Evolutionary conservation across 2,329 filamentous ascomycete genomes (phyloP).

Genomic region (Aspergillus piperis): DNA sequence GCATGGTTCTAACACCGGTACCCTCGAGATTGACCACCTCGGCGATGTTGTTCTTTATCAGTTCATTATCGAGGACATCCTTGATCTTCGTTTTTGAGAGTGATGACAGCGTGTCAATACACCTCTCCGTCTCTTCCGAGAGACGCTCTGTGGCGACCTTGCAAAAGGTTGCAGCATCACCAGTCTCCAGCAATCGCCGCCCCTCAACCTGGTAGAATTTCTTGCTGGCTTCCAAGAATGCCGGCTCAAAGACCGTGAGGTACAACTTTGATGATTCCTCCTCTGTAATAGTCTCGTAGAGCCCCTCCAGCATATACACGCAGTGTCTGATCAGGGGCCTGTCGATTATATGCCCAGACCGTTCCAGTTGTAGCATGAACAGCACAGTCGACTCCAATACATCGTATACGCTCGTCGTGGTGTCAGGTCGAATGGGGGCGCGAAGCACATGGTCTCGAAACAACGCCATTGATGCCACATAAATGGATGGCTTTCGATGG

Average conservation of each 20-base stretch:
- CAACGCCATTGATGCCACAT: conserved; percentile 78
- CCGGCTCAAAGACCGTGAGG: conserved; percentile 75
- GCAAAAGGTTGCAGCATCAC: conserved; percentile 80
- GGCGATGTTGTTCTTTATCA: conserved; percentile 74
- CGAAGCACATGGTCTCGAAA: conserved; percentile 85
- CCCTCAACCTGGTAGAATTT: conserved; percentile 77
- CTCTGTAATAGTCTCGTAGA: conserved; percentile 81
- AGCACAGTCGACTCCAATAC: conserved; percentile 80
- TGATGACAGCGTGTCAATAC: conserved; percentile 75
- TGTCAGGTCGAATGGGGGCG: conserved; percentile 52
- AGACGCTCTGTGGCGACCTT: conserved; percentile 73
- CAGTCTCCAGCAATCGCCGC: conserved; percentile 70
- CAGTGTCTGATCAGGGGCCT: conserved; percentile 78
- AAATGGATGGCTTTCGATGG: conserved; percentile 73
- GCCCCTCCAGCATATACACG: conserved; percentile 82
- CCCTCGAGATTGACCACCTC: conserved; percentile 83
- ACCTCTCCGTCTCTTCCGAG: conserved; percentile 77
- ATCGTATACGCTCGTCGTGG: conserved; percentile 60
- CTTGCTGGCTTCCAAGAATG: conserved; percentile 70
- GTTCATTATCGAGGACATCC: conserved; percentile 73
- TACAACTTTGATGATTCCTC: conserved; percentile 80
- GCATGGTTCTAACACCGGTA: conserved; percentile 84
- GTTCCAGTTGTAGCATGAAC: conserved; percentile 89
- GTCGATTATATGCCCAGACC: conserved; percentile 86
- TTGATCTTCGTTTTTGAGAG: conserved; percentile 73